A percentile compares a stretch with the other conserved stretches of the same genome.
Conservation (phyloP, 805 yeast species). For the Lachancea cidri region DNA sequence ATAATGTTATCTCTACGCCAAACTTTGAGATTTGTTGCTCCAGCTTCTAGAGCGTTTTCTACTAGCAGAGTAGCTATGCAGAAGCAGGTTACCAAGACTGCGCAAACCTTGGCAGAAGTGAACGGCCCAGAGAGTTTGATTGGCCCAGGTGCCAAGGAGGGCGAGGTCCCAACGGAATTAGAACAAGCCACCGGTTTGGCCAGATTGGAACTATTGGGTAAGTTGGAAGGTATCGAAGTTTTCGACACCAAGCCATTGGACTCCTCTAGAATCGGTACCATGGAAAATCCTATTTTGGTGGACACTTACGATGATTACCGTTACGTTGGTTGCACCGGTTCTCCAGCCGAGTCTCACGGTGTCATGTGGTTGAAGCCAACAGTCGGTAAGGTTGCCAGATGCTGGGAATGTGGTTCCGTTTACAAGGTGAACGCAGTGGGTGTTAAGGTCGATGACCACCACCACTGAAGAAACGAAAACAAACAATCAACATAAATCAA, state of each 20-base stretch:
- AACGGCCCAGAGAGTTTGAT: constrained; percentile 70
- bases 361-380: constrained; percentile 91
- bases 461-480: constrained; percentile 9
- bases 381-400: constrained; percentile 78
- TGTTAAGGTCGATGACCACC: constrained; percentile 52
- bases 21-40: constrained; percentile 27
- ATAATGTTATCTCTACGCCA: constrained; percentile 36
- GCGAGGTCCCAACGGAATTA: constrained; percentile 84
- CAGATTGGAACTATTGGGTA: constrained; percentile 91
- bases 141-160: constrained; percentile 86
- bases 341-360: constrained; percentile 88
- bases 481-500: background rate
- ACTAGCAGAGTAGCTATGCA: constrained; percentile 29
- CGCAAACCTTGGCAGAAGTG: constrained; percentile 68
- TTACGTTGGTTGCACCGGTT: constrained; percentile 96
- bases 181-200: constrained; percentile 99
- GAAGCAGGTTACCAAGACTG: constrained; percentile 48
- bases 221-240: constrained; percentile 91
- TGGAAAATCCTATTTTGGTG: constrained; percentile 80
- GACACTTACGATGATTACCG: constrained; percentile 90
- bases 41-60: constrained; percentile 33
- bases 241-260: constrained; percentile 87
- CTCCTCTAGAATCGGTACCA: constrained; percentile 83
- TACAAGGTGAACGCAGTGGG: constrained; percentile 87
- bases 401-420: constrained; percentile 98